These are phyloP conservation scores for Magnolia kwangsiensis DNA, from an alignment of 164 flowering plant genomes.

Conservation along the genomic window DNA sequence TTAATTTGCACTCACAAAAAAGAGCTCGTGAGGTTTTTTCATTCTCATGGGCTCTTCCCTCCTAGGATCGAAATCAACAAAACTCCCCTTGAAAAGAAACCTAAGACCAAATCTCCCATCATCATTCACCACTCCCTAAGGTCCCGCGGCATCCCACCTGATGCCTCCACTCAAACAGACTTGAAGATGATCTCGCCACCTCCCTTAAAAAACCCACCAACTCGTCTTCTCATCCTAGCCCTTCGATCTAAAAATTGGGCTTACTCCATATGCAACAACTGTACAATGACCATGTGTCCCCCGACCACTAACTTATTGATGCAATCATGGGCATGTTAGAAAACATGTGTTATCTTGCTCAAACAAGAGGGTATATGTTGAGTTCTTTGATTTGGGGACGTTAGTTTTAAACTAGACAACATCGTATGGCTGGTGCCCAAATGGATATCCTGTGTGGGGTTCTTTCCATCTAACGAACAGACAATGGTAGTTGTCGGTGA, in stretches of 20 bases:
- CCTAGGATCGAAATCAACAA: constrained; percentile 49
- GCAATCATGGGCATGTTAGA: too few relatives aligned
- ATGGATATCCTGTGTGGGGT: too few relatives aligned
- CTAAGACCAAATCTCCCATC: constrained; percentile 21
- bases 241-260: constrained; percentile 13
- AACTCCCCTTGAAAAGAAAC: constrained; percentile 29
- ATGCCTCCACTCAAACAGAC: constrained; percentile 12
- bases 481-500: too few relatives aligned
- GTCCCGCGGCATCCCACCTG: constrained; percentile 38
- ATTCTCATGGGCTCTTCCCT: too few relatives aligned
- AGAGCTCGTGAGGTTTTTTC: too few relatives aligned
- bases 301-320: constrained; percentile 16
- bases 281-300: constrained; percentile 14
- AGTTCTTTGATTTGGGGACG: not conserved
- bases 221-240: not conserved
- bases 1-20: too few relatives aligned
- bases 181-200: constrained; percentile 20
- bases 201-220: too few relatives aligned
- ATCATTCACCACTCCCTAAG: constrained; percentile 69
- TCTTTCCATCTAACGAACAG: too few relatives aligned
- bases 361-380: too few relatives aligned
- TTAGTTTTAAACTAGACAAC: constrained; percentile 50
- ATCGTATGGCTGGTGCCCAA: constrained; percentile 44
- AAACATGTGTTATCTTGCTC: too few relatives aligned
- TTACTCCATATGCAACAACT: constrained; percentile 50